Percentiles rank a stretch among this genome's conserved stretches.
Conservation (phyloP, 768 basidiomycete species). For the Sporobolomyces roseus region DNA sequence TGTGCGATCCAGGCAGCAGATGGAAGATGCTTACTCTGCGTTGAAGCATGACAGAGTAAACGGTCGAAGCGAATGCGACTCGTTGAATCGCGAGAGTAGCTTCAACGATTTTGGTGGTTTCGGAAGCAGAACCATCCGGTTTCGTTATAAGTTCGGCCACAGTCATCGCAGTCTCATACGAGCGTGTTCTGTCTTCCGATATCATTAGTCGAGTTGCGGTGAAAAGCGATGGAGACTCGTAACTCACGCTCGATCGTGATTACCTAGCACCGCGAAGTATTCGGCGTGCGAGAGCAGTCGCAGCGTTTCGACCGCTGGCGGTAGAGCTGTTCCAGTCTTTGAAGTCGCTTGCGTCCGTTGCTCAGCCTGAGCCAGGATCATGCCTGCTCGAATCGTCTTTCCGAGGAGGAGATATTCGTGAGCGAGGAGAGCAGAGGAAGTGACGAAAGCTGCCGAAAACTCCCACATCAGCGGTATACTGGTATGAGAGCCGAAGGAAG, state of each 20-base stretch:
- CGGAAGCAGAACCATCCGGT: conserved; percentile 57
- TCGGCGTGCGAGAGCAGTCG: conserved; percentile 67
- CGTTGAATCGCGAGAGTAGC: conserved; percentile 63
- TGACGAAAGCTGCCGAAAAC: conserved; percentile 57
- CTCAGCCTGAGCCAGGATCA: conserved; percentile 62
- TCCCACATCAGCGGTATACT: no score
- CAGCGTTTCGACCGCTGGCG: conserved; percentile 54
- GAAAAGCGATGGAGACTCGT: conserved; percentile 48
- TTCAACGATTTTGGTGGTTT: conserved; percentile 56
- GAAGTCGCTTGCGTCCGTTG: conserved; percentile 42
- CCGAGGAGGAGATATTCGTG: conserved; percentile 76
- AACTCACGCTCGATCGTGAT: conserved; percentile 60
- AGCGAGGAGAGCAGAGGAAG: conserved; percentile 66
- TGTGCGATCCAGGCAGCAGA: conserved; percentile 62
- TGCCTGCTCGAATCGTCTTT: conserved; percentile 62
- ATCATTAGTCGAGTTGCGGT: neutral
- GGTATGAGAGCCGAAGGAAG: neutral
- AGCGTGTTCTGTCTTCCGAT: conserved; percentile 10
- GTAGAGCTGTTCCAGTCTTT: conserved; percentile 47
- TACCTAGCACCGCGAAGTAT: conserved; percentile 60
- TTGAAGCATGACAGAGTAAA: conserved; percentile 66
- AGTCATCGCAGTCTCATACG: conserved; percentile 37
- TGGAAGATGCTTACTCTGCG: conserved; percentile 55
- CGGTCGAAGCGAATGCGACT: conserved; percentile 67
- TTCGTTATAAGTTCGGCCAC: conserved; percentile 53